phyloP scores from a whole-genome alignment of 2,329 filamentous ascomycete genomes.

The Ophiosphaerella herpotricha region DNA sequence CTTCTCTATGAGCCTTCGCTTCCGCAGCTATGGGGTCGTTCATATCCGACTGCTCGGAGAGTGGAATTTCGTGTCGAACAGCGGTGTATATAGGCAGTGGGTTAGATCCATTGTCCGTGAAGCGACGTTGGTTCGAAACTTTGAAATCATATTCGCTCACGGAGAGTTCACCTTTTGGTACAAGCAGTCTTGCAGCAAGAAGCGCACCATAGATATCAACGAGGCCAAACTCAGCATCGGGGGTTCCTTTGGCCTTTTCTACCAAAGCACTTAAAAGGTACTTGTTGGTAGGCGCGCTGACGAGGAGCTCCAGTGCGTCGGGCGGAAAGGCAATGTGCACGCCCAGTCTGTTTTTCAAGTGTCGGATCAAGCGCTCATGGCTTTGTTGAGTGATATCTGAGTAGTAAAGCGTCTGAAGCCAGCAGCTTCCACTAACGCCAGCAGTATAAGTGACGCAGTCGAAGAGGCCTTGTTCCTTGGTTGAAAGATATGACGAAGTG shows the following conservation, averaged over 20 bases:
- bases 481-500: conserved; percentile 81
- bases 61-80: conserved; percentile 91
- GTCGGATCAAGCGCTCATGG: conserved; percentile 73
- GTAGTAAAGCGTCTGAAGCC: conserved; percentile 87
- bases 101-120: conserved; percentile 75
- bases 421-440: conserved; percentile 94
- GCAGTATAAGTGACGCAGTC: conserved; percentile 95
- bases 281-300: conserved; percentile 91
- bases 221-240: conserved; percentile 79
- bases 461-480: conserved; percentile 84
- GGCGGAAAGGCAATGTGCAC: conserved; percentile 94
- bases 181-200: conserved; percentile 79
- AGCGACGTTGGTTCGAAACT: conserved; percentile 81
- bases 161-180: conserved; percentile 81
- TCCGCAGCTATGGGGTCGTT: conserved; percentile 45
- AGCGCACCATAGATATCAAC: conserved; percentile 93
- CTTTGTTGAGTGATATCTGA: conserved; percentile 74
- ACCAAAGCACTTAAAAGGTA: conserved; percentile 85
- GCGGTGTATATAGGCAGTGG: conserved; percentile 95
- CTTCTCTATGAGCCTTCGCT: conserved; percentile 61
- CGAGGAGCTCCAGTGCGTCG: conserved; percentile 76
- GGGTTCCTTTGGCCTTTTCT: conserved; percentile 86
- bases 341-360: conserved; percentile 82
- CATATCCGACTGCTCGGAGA: conserved; percentile 54
- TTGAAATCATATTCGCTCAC: conserved; percentile 83